A percentile compares a stretch with the other conserved stretches of the same genome.
Evolutionary conservation across 202 grass and related monocot genomes (phyloP).

Genomic region (Schoenoplectus tabernaemontani): DNA sequence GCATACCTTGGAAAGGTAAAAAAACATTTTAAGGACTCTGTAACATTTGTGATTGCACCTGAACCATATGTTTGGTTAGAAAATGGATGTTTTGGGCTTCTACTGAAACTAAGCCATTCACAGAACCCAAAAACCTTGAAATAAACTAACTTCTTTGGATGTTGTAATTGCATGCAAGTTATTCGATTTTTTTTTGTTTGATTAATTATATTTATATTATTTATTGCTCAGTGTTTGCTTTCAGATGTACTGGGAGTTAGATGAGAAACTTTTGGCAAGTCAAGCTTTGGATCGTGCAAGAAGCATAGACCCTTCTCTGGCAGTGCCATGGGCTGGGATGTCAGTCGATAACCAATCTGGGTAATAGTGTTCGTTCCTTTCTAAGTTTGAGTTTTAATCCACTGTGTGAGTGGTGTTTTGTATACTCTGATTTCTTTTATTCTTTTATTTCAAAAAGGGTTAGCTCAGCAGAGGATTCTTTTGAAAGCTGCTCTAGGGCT

Average conservation of each 20-base stretch:
- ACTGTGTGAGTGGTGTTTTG: neutral
- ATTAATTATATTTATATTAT: slow-evolving; percentile 18
- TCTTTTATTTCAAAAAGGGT: slow-evolving; percentile 38
- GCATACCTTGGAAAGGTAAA: slow-evolving; percentile 86
- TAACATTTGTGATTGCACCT: neutral
- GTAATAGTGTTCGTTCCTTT: slow-evolving; percentile 29
- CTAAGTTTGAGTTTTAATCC: neutral
- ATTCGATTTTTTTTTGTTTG: neutral
- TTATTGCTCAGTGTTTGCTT: slow-evolving; percentile 21
- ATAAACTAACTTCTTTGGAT: neutral
- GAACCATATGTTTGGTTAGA: neutral
- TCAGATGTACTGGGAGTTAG: slow-evolving; percentile 83
- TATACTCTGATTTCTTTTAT: slow-evolving; percentile 29
- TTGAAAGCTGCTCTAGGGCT: slow-evolving; percentile 86
- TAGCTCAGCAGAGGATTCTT: slow-evolving; percentile 48
- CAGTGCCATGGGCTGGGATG: slow-evolving; percentile 95
- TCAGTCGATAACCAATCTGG: slow-evolving; percentile 48
- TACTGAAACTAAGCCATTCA: neutral
- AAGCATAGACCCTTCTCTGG: slow-evolving; percentile 92
- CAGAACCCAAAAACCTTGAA: neutral
- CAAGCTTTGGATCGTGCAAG: slow-evolving; percentile 84
- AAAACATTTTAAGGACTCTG: neutral
- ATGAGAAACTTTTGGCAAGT: slow-evolving; percentile 61
- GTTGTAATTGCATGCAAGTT: neutral
- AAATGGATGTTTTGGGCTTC: neutral